Percentiles rank a stretch among this genome's conserved stretches.
Evolutionary conservation across 1,139 yeast genomes (phyloP).

Genomic region (Arxiozyma slooffiae): DNA sequence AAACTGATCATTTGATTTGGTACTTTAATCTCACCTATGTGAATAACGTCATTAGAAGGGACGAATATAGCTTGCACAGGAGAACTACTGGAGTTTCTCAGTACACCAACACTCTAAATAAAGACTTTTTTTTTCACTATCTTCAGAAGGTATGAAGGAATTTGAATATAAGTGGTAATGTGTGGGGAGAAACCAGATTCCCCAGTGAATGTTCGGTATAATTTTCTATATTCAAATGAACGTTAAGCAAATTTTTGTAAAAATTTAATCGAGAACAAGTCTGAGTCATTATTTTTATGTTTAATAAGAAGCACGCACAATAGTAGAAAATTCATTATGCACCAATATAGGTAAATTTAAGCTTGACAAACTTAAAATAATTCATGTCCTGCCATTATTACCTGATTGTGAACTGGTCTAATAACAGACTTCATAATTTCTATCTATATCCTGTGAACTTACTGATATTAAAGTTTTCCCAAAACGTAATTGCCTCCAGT

Average conservation of each 20-base stretch:
- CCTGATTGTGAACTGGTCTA: slow-evolving; percentile 95
- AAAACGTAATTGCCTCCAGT: slow-evolving; percentile 43
- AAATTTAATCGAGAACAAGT: slow-evolving; percentile 82
- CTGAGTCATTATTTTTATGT: slow-evolving; percentile 92
- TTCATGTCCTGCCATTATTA: slow-evolving; percentile 99
- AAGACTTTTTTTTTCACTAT: slow-evolving; percentile 39
- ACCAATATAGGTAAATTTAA: slow-evolving; percentile 86
- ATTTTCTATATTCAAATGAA: slow-evolving; percentile 61
- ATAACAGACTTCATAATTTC: slow-evolving; percentile 96
- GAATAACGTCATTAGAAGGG: slow-evolving; percentile 45
- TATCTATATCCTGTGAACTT: slow-evolving; percentile 93
- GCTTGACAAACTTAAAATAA: slow-evolving; percentile 76
- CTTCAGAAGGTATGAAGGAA: slow-evolving; percentile 36
- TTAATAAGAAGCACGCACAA: slow-evolving; percentile 51
- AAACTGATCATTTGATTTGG: not conserved
- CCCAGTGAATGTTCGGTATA: slow-evolving; percentile 93
- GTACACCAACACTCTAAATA: slow-evolving; percentile 92
- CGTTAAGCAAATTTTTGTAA: slow-evolving; percentile 48
- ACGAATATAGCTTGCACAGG: slow-evolving; percentile 73
- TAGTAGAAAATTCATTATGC: slow-evolving; percentile 80
- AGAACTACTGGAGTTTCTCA: slow-evolving; percentile 88
- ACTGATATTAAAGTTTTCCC: slow-evolving; percentile 92
- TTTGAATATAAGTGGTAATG: slow-evolving; percentile 84
- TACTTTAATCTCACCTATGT: slow-evolving; percentile 16
- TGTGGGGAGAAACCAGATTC: slow-evolving; percentile 68